A percentile compares a stretch with the other conserved stretches of the same genome.
Conservation (phyloP, 2,329 filamentous ascomycete species). For the Cladosporium velox region DNA sequence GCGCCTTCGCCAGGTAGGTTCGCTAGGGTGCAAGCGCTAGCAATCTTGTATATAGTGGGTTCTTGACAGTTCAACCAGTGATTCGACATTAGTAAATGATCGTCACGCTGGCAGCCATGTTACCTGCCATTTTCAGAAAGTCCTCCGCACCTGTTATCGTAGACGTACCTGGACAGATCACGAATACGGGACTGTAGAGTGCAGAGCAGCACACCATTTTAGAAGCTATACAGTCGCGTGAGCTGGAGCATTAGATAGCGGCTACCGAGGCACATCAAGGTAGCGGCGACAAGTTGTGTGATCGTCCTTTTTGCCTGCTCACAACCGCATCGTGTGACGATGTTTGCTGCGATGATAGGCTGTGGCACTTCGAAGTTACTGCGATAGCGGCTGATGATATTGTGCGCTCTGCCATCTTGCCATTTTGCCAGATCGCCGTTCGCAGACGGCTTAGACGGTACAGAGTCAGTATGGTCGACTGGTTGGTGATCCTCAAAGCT, state of each 20-base stretch:
- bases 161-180: not conserved
- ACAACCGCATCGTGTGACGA: not conserved
- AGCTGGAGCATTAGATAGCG: not conserved
- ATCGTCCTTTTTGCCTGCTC: not conserved
- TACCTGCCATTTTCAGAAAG: not conserved
- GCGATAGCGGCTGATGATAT: not conserved
- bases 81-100: not conserved
- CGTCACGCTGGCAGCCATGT: not conserved
- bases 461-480: not conserved
- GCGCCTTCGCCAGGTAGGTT: not conserved
- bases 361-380: not conserved
- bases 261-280: not conserved
- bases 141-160: conserved; percentile 1
- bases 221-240: not conserved
- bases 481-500: not conserved
- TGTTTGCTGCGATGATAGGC: not conserved
- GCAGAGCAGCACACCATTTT: not conserved
- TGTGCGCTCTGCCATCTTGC: not conserved
- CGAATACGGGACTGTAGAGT: not conserved
- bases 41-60: not conserved
- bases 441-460: not conserved
- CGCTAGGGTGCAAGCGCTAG: not conserved
- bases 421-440: not conserved
- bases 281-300: not conserved
- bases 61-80: not conserved